Conservation (phyloP, 148 eudicot genomes). For the Simmondsia chinensis region DNA sequence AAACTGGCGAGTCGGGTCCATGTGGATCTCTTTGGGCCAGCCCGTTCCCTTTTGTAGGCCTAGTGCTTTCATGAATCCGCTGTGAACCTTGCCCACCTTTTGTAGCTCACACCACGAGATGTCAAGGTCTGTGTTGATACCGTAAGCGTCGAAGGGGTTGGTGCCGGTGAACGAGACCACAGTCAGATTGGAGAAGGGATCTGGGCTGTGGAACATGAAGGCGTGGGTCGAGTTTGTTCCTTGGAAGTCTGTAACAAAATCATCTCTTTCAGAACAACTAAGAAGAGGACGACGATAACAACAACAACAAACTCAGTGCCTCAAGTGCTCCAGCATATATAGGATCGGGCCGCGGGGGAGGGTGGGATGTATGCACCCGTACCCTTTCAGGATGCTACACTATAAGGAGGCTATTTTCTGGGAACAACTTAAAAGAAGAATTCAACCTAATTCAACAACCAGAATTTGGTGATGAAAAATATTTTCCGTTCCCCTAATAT, state of each 20-base stretch:
- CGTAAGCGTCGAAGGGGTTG: slow-evolving; percentile 37
- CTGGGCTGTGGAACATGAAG: slow-evolving; percentile 35
- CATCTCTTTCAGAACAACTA: no score
- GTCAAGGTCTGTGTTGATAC: slow-evolving; percentile 53
- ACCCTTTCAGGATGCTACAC: no score
- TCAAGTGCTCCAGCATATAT: no score
- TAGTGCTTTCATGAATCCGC: slow-evolving; percentile 69
- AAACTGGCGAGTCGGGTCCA: slow-evolving; percentile 7
- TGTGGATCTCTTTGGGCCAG: slow-evolving; percentile 39
- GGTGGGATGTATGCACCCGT: no score
- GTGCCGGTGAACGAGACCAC: slow-evolving; percentile 75
- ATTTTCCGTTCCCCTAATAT: no score
- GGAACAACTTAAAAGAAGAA: no score
- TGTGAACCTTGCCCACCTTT: slow-evolving; percentile 46
- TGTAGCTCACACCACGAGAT: slow-evolving; percentile 42
- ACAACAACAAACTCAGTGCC: no score
- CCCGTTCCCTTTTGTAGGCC: slow-evolving; percentile 40
- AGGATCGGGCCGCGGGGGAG: no score
- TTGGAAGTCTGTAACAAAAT: slow-evolving; percentile 26
- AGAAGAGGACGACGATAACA: no score
- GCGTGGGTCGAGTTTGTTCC: slow-evolving; percentile 34
- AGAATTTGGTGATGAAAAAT: no score
- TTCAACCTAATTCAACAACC: no score
- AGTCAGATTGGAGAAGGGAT: slow-evolving; percentile 22
- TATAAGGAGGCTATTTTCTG: no score